These are phyloP conservation scores for Penicillium egyptiacum DNA, from an alignment of 495 filamentous ascomycete species.

Conservation along the genomic window DNA sequence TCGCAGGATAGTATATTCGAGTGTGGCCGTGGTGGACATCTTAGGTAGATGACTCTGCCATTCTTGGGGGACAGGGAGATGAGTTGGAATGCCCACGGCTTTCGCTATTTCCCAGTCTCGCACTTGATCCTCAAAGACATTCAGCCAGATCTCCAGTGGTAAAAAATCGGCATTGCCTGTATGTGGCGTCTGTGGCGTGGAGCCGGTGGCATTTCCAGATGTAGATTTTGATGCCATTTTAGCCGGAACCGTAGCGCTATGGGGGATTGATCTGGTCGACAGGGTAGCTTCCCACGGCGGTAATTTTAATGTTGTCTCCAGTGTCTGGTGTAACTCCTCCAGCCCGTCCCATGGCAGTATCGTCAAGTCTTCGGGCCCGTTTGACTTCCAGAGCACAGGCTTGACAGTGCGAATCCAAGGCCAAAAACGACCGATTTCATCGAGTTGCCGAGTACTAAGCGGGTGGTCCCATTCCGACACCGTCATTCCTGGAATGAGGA, in stretches of 20 bases:
- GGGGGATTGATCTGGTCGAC: background rate
- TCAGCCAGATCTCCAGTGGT: slow-evolving; percentile 84
- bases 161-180: slow-evolving; percentile 42
- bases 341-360: slow-evolving; percentile 66
- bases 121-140: slow-evolving; percentile 73
- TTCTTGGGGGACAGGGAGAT: slow-evolving; percentile 66
- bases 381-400: slow-evolving; percentile 73
- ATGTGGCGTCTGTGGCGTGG: slow-evolving; percentile 40
- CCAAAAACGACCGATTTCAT: slow-evolving; percentile 77
- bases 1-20: slow-evolving; percentile 81
- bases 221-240: slow-evolving; percentile 20
- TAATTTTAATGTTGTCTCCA: slow-evolving; percentile 54
- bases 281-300: slow-evolving; percentile 21
- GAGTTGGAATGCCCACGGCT: slow-evolving; percentile 76
- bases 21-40: slow-evolving; percentile 53
- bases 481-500: slow-evolving; percentile 82
- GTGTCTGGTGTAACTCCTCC: slow-evolving; percentile 60
- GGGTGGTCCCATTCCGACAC: slow-evolving; percentile 82
- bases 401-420: slow-evolving; percentile 72
- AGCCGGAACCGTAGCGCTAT: background rate
- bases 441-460: slow-evolving; percentile 77
- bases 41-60: slow-evolving; percentile 62
- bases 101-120: slow-evolving; percentile 88
- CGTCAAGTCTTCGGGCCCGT: slow-evolving; percentile 47
- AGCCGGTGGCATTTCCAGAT: slow-evolving; percentile 61